Conservation (phyloP, 2,329 filamentous ascomycete species). For the Berkeleyomyces basicola region DNA sequence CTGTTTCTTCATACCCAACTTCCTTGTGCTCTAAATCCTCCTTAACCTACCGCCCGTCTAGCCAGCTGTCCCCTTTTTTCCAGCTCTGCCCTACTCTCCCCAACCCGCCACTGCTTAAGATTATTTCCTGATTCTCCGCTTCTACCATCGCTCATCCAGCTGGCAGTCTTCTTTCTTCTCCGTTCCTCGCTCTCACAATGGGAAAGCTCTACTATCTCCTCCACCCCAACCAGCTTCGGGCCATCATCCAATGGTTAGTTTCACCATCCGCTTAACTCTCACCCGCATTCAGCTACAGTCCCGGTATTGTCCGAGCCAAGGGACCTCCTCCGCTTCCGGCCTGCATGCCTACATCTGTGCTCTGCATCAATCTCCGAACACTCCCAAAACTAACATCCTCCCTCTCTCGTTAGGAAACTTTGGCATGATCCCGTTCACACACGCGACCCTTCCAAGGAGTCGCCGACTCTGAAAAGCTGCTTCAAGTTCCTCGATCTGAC, state of each 20-base stretch:
- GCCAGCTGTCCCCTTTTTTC: background rate
- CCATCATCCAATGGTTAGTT: constrained; percentile 74
- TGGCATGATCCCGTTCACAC: constrained; percentile 91
- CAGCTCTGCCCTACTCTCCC: background rate
- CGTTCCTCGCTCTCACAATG: constrained; percentile 28
- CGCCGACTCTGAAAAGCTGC: constrained; percentile 58
- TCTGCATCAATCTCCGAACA: background rate
- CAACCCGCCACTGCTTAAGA: background rate
- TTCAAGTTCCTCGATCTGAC: constrained; percentile 76
- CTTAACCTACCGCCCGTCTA: background rate
- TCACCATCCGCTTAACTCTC: background rate
- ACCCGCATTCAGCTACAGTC: background rate
- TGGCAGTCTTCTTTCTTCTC: background rate
- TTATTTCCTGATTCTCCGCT: background rate
- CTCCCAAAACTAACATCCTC: background rate
- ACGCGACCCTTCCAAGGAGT: constrained; percentile 62
- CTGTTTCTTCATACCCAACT: background rate
- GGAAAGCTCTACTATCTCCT: constrained; percentile 52
- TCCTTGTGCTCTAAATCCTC: background rate
- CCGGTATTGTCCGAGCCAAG: background rate
- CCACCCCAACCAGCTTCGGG: constrained; percentile 62
- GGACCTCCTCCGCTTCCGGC: background rate
- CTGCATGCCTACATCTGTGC: background rate
- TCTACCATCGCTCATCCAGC: background rate
- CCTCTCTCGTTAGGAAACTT: constrained; percentile 52